Evolutionary conservation across 176 grass and related monocot genomes (phyloP).

Genomic region (Avena eriantha): DNA sequence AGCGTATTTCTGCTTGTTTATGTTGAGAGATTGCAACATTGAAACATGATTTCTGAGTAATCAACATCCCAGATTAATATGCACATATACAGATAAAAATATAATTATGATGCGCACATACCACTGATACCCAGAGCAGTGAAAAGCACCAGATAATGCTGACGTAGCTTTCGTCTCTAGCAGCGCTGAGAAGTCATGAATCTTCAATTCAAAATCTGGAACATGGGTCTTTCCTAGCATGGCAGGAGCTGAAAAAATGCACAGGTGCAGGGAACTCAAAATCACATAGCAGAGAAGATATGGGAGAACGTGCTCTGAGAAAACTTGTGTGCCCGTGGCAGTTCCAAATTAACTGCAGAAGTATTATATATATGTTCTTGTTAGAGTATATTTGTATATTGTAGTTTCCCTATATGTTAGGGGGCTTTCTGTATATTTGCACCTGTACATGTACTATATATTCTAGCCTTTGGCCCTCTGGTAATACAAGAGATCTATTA

Average conservation of each 20-base stretch:
- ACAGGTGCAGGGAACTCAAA: not conserved
- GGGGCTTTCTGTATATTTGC: too few species aligned
- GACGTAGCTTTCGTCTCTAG: not conserved
- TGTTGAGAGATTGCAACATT: not conserved
- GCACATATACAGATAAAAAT: too few species aligned
- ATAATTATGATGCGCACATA: not conserved
- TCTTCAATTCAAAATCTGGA: conserved; percentile 40
- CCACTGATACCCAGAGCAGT: conserved; percentile 31
- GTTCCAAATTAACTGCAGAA: not conserved
- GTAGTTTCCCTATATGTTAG: too few species aligned
- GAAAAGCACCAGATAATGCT: not conserved
- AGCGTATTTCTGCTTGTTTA: not conserved
- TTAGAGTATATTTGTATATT: too few species aligned
- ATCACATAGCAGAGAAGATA: not conserved
- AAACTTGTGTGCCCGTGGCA: not conserved
- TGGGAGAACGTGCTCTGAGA: not conserved
- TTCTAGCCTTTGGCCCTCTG: too few species aligned
- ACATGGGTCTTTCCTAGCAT: not conserved
- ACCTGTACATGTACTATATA: too few species aligned
- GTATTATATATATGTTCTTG: not conserved
- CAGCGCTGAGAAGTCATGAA: conserved; percentile 45
- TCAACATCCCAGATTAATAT: not conserved
- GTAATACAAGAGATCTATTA: too few species aligned
- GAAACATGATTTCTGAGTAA: not conserved
- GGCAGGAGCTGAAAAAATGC: conserved; percentile 10